These are phyloP conservation scores for Suillus luteus DNA, from an alignment of 768 basidiomycete genomes.

Conservation along the genomic window DNA sequence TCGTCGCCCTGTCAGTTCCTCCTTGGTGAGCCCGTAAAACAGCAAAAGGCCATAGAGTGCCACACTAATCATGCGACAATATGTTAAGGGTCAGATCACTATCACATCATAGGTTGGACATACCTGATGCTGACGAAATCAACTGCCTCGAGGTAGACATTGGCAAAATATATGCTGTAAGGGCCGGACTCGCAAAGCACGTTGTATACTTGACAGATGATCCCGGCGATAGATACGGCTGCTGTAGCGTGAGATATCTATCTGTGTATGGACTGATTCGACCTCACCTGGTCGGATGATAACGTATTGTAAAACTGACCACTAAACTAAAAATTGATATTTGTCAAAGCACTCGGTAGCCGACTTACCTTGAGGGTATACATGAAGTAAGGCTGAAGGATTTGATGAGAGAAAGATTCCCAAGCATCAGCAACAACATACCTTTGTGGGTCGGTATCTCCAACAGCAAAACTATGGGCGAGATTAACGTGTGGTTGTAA, in stretches of 20 bases:
- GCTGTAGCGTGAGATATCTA: background rate
- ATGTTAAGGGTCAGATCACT: background rate
- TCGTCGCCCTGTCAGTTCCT: constrained; percentile 73
- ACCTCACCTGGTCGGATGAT: constrained; percentile 59
- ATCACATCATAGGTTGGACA: constrained; percentile 11
- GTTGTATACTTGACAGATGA: constrained; percentile 69
- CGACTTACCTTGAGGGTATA: constrained; percentile 72
- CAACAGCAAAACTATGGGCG: constrained; percentile 70
- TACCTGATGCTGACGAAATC: constrained; percentile 86
- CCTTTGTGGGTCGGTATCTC: constrained; percentile 82
- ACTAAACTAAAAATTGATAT: constrained; percentile 42
- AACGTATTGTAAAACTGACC: constrained; percentile 89
- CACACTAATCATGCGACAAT: constrained; percentile 43
- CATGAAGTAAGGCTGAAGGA: constrained; percentile 78
- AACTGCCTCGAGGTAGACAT: constrained; percentile 68
- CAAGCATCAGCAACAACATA: constrained; percentile 21
- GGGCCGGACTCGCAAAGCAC: constrained; percentile 70
- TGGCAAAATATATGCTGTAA: constrained; percentile 61
- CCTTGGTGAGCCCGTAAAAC: constrained; percentile 80
- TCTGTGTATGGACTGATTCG: background rate
- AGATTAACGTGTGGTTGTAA: constrained; percentile 1
- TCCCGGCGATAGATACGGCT: constrained; percentile 64
- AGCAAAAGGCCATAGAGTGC: constrained; percentile 85
- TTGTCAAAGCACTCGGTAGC: background rate
- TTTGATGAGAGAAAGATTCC: constrained; percentile 2